These are phyloP conservation scores for Yamadazyma atlantica DNA, from an alignment of 1,139 yeast species.

Conservation along the genomic window DNA sequence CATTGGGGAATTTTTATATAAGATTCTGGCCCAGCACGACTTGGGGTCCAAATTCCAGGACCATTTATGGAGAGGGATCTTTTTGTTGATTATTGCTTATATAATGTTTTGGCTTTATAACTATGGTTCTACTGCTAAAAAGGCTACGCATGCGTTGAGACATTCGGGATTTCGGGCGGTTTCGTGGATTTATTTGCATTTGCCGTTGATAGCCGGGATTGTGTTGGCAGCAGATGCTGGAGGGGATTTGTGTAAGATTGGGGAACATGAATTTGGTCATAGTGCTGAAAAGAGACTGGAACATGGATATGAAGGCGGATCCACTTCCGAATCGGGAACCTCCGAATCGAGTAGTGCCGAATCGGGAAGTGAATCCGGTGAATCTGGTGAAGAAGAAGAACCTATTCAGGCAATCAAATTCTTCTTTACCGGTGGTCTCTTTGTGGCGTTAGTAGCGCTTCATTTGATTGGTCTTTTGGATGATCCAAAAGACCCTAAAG, in stretches of 20 bases:
- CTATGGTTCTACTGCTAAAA: slow-evolving; percentile 51
- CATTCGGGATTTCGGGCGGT: slow-evolving; percentile 48
- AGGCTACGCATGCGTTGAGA: slow-evolving; percentile 57
- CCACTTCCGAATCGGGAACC: too few relatives aligned
- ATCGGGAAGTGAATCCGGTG: not conserved
- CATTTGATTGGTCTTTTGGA: slow-evolving; percentile 40
- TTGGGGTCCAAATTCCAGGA: slow-evolving; percentile 48
- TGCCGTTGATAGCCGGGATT: slow-evolving; percentile 52
- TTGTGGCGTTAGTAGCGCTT: slow-evolving; percentile 37
- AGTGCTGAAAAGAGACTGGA: not conserved
- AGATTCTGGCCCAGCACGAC: slow-evolving; percentile 52
- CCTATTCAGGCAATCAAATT: slow-evolving; percentile 41
- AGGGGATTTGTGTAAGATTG: slow-evolving; percentile 43
- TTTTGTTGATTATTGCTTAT: slow-evolving; percentile 52
- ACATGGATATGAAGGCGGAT: too few relatives aligned
- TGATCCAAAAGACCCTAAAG: slow-evolving; percentile 34
- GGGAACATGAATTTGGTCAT: slow-evolving; percentile 12
- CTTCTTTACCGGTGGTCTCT: slow-evolving; percentile 51
- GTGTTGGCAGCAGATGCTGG: slow-evolving; percentile 65
- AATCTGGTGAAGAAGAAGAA: slow-evolving; percentile 22
- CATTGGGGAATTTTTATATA: slow-evolving; percentile 62
- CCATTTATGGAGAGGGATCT: slow-evolving; percentile 48
- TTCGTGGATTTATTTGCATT: slow-evolving; percentile 49
- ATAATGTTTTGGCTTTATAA: slow-evolving; percentile 53
- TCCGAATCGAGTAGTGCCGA: too few relatives aligned